Evolutionary conservation across 106 monocot genomes (phyloP).

Genomic region (Ottelia alismoides): DNA sequence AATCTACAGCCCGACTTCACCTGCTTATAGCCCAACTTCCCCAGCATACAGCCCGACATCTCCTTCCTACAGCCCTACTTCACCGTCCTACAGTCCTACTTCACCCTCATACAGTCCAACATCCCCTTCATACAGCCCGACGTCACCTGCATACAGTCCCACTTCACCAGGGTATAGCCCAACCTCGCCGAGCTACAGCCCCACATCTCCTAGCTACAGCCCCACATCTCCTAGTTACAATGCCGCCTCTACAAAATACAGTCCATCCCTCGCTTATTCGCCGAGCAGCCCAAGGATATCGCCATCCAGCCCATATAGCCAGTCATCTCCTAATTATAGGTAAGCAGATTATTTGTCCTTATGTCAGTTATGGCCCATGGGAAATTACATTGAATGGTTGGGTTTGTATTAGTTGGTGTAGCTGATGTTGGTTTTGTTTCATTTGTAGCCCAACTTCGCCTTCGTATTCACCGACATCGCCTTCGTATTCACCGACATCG

Average conservation of each 20-base stretch:
- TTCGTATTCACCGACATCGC: conserved; percentile 89
- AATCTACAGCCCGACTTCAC: conserved; percentile 83
- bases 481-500: conserved; percentile 88
- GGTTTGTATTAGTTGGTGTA: too few relatives aligned
- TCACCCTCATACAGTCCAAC: conserved; percentile 91
- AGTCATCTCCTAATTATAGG: conserved; percentile 87
- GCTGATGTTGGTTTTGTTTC: too few relatives aligned
- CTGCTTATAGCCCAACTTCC: conserved; percentile 85
- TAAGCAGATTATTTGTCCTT: conserved; percentile 10
- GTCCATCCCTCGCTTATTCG: conserved; percentile 71
- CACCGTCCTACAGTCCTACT: conserved; percentile 79
- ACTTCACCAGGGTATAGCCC: conserved; percentile 85
- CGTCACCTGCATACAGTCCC: conserved; percentile 73
- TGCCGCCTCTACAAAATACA: conserved; percentile 78
- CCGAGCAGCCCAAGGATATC: conserved; percentile 79
- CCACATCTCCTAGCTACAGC: conserved; percentile 69
- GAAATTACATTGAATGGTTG: too few relatives aligned
- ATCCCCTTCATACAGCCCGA: conserved; percentile 71
- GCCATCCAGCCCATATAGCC: conserved; percentile 64
- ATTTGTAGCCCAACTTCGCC: conserved; percentile 79
- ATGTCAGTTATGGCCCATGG: too few relatives aligned
- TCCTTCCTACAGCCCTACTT: conserved; percentile 74
- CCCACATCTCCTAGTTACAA: conserved; percentile 79
- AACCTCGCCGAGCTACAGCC: conserved; percentile 83
- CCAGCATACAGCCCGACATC: conserved; percentile 82